Conservation (phyloP, 768 basidiomycete genomes). For the Leucocoprinus birnbaumii region DNA sequence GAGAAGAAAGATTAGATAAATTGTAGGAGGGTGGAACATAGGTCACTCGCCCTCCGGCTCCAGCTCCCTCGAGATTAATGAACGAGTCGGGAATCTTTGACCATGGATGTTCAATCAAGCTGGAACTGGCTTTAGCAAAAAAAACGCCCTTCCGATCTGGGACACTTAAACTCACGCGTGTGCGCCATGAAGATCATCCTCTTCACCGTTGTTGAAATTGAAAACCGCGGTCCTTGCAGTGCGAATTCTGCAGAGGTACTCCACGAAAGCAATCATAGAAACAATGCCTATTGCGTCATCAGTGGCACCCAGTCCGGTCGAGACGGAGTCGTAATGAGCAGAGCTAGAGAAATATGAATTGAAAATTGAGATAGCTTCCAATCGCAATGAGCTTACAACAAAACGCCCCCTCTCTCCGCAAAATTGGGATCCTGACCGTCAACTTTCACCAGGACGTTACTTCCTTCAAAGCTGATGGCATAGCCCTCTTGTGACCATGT, state of each 20-base stretch:
- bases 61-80: slow-evolving; percentile 74
- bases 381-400: slow-evolving; percentile 25
- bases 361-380: too few species aligned
- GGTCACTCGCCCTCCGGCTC: slow-evolving; percentile 57
- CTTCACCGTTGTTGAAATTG: slow-evolving; percentile 79
- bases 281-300: slow-evolving; percentile 70
- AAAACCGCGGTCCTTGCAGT: slow-evolving; percentile 62
- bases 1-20: too few species aligned
- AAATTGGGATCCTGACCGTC: slow-evolving; percentile 38
- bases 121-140: slow-evolving; percentile 19
- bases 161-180: slow-evolving; percentile 28
- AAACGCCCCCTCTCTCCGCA: slow-evolving; percentile 37
- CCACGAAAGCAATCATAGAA: slow-evolving; percentile 54
- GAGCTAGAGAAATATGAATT: slow-evolving; percentile 38
- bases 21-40: slow-evolving; percentile 4
- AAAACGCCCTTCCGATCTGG: background rate
- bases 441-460: slow-evolving; percentile 60
- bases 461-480: slow-evolving; percentile 50
- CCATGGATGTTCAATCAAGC: slow-evolving; percentile 70
- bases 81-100: slow-evolving; percentile 56
- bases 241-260: slow-evolving; percentile 39
- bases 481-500: slow-evolving; percentile 28
- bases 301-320: slow-evolving; percentile 62
- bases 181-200: slow-evolving; percentile 66
- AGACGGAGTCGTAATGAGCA: slow-evolving; percentile 75